phyloP scores from a whole-genome alignment of 1,284 basidiomycete genomes.

The Ustilago tritici region DNA sequence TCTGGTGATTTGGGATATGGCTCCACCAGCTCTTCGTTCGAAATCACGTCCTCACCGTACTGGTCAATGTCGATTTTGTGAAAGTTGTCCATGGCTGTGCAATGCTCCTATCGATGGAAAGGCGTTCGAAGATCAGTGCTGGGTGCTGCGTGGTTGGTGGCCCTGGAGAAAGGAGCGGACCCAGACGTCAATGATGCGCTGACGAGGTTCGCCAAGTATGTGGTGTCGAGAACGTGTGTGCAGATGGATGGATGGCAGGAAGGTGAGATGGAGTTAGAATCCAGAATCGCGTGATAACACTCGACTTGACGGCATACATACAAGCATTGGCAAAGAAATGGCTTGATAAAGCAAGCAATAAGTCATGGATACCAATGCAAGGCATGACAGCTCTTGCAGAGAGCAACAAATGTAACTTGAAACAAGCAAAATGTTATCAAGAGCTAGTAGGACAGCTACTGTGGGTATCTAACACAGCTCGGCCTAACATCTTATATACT shows the following conservation, averaged over 20 bases:
- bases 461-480: no score
- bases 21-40: constrained; percentile 82
- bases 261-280: background rate
- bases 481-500: no score
- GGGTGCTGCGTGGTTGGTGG: background rate
- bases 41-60: constrained; percentile 90
- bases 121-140: background rate
- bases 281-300: no score
- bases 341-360: no score
- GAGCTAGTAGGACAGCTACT: no score
- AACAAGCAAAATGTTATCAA: no score
- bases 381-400: no score
- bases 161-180: background rate
- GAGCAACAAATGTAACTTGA: no score
- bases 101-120: background rate
- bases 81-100: constrained; percentile 72
- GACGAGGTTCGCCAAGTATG: background rate
- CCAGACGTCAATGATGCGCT: background rate
- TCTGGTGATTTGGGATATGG: constrained; percentile 84
- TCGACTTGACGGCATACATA: no score
- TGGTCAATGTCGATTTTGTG: constrained; percentile 94
- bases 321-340: no score
- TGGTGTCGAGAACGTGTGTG: background rate
- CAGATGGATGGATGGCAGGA: background rate
- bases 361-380: no score